Evolutionary conservation across 805 yeast genomes (phyloP).

Genomic region (Yamadazyma scolyti): DNA sequence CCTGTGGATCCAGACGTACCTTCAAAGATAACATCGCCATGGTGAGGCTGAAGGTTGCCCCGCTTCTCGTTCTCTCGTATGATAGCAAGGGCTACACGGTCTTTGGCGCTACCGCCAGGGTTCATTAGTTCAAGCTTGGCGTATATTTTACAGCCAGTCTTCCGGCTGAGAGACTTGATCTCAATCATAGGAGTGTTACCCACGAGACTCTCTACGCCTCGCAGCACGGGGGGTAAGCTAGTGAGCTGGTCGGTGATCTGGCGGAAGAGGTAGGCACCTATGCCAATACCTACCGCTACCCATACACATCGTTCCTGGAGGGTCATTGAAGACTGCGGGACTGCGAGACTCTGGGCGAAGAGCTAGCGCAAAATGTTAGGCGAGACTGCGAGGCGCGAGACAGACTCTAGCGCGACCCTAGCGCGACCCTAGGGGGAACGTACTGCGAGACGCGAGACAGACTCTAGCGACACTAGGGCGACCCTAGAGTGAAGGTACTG

Average conservation of each 20-base stretch:
- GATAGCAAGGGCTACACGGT: constrained; percentile 85
- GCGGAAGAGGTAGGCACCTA: not conserved
- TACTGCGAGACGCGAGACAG: too few relatives aligned
- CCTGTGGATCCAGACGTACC: constrained; percentile 98
- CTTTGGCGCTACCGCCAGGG: constrained; percentile 96
- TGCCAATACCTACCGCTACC: not conserved
- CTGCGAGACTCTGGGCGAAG: too few relatives aligned
- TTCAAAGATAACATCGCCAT: constrained; percentile 78
- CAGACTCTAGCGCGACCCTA: too few relatives aligned
- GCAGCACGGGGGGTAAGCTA: constrained; percentile 22
- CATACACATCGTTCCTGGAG: not conserved
- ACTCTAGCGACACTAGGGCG: too few relatives aligned
- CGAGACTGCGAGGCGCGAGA: too few relatives aligned
- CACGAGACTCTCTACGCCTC: constrained; percentile 74
- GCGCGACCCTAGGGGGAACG: too few relatives aligned
- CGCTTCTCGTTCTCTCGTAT: constrained; percentile 61
- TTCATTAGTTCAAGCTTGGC: constrained; percentile 84
- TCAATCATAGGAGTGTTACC: constrained; percentile 88
- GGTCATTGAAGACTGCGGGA: not conserved
- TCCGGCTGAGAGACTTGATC: constrained; percentile 62
- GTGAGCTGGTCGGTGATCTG: not conserved
- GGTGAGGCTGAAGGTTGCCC: constrained; percentile 55
- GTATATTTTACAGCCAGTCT: constrained; percentile 77
- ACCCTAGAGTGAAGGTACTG: too few relatives aligned
- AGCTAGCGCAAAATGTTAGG: too few relatives aligned